Evolutionary conservation across 306 rosid genomes (phyloP).

Genomic region (Castanea crenata): DNA sequence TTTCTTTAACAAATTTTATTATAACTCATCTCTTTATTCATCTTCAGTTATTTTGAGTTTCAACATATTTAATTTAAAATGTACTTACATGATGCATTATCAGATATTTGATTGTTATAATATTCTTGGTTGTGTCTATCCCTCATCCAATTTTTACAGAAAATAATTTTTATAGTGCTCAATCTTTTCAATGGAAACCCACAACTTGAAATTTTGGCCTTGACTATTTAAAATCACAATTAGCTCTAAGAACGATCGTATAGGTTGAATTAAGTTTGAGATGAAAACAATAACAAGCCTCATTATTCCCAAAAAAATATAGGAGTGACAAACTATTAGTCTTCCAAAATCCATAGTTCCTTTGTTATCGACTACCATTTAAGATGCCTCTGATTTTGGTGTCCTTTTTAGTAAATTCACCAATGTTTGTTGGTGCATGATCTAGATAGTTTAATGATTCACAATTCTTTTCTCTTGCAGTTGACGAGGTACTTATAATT

Average conservation of each 20-base stretch:
- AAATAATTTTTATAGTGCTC: background rate
- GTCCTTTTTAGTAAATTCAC: background rate
- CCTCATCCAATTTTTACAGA: background rate
- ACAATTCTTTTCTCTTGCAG: slow-evolving; percentile 43
- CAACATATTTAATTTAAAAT: no score
- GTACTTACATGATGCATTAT: no score
- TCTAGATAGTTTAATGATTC: background rate
- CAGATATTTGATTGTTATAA: background rate
- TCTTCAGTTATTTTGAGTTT: no score
- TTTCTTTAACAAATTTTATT: no score
- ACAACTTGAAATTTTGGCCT: slow-evolving; percentile 2
- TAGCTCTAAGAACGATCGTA: no score
- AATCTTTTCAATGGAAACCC: slow-evolving; percentile 11
- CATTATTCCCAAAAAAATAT: no score
- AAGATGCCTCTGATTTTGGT: background rate
- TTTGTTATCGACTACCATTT: background rate
- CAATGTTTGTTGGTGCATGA: slow-evolving; percentile 6
- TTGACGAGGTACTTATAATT: slow-evolving; percentile 78
- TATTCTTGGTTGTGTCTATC: background rate
- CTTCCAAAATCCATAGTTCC: no score
- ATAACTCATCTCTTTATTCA: no score
- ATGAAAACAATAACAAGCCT: no score
- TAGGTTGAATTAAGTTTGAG: no score
- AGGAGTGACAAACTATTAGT: no score
- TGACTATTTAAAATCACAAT: no score